Evolutionary conservation across 2,329 filamentous ascomycete species (phyloP).

Genomic region (Leptodontidium sp.): DNA sequence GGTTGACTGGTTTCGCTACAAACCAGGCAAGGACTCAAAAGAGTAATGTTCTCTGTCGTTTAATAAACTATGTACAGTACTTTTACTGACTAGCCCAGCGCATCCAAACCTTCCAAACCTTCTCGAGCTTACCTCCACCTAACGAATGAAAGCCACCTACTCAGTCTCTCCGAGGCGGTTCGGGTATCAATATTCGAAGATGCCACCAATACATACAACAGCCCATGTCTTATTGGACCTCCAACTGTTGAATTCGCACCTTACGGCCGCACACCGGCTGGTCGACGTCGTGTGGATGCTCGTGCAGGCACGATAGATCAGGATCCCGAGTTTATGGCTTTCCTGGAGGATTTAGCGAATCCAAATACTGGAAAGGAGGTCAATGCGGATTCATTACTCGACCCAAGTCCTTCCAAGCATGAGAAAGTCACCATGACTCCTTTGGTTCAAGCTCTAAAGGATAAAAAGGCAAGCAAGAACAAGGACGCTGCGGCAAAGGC

Average conservation of each 20-base stretch:
- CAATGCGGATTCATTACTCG: slow-evolving; percentile 51
- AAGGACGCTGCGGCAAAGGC: slow-evolving; percentile 65
- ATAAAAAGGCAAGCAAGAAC: slow-evolving; percentile 83
- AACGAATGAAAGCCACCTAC: slow-evolving; percentile 72
- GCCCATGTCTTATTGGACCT: slow-evolving; percentile 76
- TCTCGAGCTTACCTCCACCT: slow-evolving; percentile 85
- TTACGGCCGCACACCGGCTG: slow-evolving; percentile 82
- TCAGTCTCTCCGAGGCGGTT: slow-evolving; percentile 73
- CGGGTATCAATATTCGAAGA: slow-evolving; percentile 79
- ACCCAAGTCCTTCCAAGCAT: slow-evolving; percentile 36
- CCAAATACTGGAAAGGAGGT: slow-evolving; percentile 59
- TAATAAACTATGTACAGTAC: slow-evolving; percentile 22
- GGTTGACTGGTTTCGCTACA: slow-evolving; percentile 84
- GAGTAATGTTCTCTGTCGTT: slow-evolving; percentile 63
- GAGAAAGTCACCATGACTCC: slow-evolving; percentile 83
- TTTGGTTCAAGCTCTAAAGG: slow-evolving; percentile 86
- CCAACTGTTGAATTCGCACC: slow-evolving; percentile 83
- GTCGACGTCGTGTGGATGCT: slow-evolving; percentile 78
- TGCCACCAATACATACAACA: slow-evolving; percentile 77
- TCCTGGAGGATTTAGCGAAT: slow-evolving; percentile 87
- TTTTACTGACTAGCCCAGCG: slow-evolving; percentile 54
- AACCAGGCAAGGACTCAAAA: slow-evolving; percentile 78
- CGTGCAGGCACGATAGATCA: slow-evolving; percentile 96
- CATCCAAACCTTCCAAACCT: slow-evolving; percentile 85
- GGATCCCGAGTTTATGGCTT: slow-evolving; percentile 93